These are phyloP conservation scores for Rhododendron ferrugineum DNA, from an alignment of 148 eudicot genomes.

Conservation along the genomic window DNA sequence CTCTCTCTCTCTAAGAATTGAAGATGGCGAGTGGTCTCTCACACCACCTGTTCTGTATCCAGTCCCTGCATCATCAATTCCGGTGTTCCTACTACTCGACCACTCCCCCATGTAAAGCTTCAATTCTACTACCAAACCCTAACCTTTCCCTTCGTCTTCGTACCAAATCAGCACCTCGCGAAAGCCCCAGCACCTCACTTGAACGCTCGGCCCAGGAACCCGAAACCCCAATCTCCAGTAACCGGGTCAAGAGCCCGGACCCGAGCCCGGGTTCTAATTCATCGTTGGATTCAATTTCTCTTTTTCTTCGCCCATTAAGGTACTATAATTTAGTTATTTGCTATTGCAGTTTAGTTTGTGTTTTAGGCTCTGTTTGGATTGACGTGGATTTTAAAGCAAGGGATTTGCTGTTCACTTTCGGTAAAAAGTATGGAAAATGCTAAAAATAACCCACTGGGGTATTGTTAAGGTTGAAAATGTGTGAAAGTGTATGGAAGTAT, in stretches of 20 bases:
- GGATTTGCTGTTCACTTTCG: background rate
- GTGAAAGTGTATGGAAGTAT: background rate
- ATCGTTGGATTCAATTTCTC: background rate
- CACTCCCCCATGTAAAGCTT: background rate
- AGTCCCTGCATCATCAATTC: background rate
- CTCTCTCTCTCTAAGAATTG: background rate
- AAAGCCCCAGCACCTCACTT: conserved; percentile 12
- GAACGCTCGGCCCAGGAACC: background rate
- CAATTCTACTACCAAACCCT: background rate
- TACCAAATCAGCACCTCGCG: conserved; percentile 21
- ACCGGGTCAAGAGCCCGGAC: conserved; percentile 15
- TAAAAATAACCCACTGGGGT: background rate
- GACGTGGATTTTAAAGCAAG: background rate
- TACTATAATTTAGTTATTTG: background rate
- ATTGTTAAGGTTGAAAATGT: too few relatives aligned
- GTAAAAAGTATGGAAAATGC: background rate
- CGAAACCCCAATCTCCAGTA: background rate
- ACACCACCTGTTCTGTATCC: conserved; percentile 1
- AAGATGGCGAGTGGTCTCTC: conserved; percentile 14
- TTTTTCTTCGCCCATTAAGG: background rate
- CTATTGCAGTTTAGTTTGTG: background rate
- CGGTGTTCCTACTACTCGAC: background rate
- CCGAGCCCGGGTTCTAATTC: conserved; percentile 5
- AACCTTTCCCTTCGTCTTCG: background rate
- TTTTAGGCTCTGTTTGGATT: background rate